Percentiles rank a stretch among this genome's conserved stretches.
Evolutionary conservation across 192 early-diverging fungal genomes (phyloP).

Genomic region (Entomortierella lignicola): DNA sequence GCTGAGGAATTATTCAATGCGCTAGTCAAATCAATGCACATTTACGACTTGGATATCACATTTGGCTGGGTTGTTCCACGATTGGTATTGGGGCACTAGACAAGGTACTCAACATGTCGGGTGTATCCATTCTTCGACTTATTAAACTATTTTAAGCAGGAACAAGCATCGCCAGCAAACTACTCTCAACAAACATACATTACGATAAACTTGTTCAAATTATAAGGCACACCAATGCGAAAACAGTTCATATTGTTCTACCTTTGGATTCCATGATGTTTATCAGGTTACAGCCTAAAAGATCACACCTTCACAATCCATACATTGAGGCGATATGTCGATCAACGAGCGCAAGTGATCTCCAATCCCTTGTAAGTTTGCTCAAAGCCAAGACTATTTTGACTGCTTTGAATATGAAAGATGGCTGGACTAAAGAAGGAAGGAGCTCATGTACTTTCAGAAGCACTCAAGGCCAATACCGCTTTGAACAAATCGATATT

Average conservation of each 20-base stretch:
- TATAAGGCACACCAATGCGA: neutral
- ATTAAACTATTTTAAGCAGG: too few species aligned
- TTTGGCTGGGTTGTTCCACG: too few species aligned
- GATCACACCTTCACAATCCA: conserved; percentile 6
- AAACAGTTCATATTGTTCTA: neutral
- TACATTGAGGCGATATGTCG: conserved; percentile 1
- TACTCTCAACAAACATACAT: neutral
- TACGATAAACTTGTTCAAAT: neutral
- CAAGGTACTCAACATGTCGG: too few species aligned
- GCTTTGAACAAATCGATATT: too few species aligned
- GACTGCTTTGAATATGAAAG: neutral
- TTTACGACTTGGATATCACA: too few species aligned
- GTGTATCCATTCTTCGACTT: too few species aligned
- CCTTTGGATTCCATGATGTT: neutral
- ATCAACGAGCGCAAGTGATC: too few species aligned
- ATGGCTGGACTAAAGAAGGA: neutral
- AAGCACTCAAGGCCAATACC: too few species aligned
- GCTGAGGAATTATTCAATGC: too few species aligned
- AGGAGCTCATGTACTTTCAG: neutral
- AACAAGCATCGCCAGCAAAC: conserved; percentile 1
- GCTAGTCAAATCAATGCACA: too few species aligned
- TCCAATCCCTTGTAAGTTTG: neutral
- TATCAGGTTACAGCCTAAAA: conserved; percentile 1
- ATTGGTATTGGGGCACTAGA: too few species aligned
- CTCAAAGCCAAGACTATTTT: too few species aligned